Percentiles rank a stretch among this genome's conserved stretches.
phyloP scores from a whole-genome alignment of 352 stramenopile genomes.

The Phytophthora sp. region DNA sequence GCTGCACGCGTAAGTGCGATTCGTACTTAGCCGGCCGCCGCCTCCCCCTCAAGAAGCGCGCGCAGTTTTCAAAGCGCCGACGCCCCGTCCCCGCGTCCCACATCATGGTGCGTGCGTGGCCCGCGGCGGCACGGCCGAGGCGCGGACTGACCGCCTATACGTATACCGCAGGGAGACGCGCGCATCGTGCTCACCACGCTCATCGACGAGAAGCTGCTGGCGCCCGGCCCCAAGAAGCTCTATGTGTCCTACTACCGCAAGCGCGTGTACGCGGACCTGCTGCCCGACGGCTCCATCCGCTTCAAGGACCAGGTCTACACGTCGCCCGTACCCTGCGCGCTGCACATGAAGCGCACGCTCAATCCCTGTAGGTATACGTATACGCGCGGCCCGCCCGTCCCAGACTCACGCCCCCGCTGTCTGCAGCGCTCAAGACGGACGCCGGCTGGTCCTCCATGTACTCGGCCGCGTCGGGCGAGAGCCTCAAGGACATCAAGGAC shows the following conservation, averaged over 20 bases:
- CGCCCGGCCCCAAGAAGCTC: conserved; percentile 67
- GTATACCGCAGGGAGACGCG: conserved; percentile 55
- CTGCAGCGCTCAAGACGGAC: conserved; percentile 69
- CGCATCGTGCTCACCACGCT: conserved; percentile 67
- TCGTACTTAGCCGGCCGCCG: too few species aligned
- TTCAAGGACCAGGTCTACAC: conserved; percentile 84
- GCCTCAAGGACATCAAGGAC: conserved; percentile 84
- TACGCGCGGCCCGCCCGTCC: not conserved
- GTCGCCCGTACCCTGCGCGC: conserved; percentile 67
- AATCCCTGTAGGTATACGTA: conserved; percentile 60
- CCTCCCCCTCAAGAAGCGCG: conserved; percentile 7
- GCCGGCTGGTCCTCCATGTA: conserved; percentile 86
- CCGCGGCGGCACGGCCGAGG: too few species aligned
- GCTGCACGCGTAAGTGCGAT: too few species aligned
- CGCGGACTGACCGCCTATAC: not conserved
- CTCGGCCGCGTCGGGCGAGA: conserved; percentile 62
- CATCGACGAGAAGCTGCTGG: conserved; percentile 75
- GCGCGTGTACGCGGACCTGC: conserved; percentile 75
- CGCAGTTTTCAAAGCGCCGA: too few species aligned
- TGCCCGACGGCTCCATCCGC: conserved; percentile 76
- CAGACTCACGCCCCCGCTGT: not conserved
- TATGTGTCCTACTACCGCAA: conserved; percentile 88
- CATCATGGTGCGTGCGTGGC: too few species aligned
- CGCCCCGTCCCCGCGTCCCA: too few species aligned
- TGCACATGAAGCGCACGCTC: conserved; percentile 85